Evolutionary conservation across 495 filamentous ascomycete genomes (phyloP), one percentile per base, ranked within the genome.

Genomic region (Cryomyces minteri): DNA sequence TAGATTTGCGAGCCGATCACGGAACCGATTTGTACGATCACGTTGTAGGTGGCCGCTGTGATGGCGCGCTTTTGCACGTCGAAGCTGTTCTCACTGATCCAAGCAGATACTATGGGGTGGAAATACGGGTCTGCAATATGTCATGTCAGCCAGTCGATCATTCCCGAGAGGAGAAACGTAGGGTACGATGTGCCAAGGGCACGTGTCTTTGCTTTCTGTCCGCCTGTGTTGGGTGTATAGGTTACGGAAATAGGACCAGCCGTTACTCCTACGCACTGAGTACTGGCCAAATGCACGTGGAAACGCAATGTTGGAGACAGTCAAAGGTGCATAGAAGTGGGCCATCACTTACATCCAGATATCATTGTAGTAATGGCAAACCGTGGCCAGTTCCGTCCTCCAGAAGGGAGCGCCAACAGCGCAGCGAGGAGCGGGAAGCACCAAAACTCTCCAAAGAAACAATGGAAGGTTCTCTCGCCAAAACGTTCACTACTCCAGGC

Each of bases 381-480:
- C 2, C 60, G 60, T 0, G 48, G 44, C 69, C 69, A 71, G 31
- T 63, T 55, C 44, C 54, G 46, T 0, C 60, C 62, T 29, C 52
- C 39, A 30, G 54, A 53, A 4, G 63, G 62, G 9, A 68, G 41
- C 0, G 57, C 54, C 29, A 62, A 51, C 11, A 71, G 50, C 4
- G 62, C 61, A n/a, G 60, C 55, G 40, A 63, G 51, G 18, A 65
- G 44, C n/a, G 67, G 65, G 41, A 71, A 48, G n/a, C 56, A 51
- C 67, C 67, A 73, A 41, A 69, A 49, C 44, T 70, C 64, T 8
- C 62, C 65, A 36, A 68, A 41, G 4, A 67, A 37, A 52, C 60
- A 64, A 53, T 66, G 58, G 32, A 65, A 59, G 0, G 64, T 60
- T n/a, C 66, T 62, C 48, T 71, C 63, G 45, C 62, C 57, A 49